Percentiles rank a stretch among this genome's conserved stretches.
These are phyloP conservation scores for Alternaria arbusti DNA, from an alignment of 2,329 filamentous ascomycete species.

Conservation along the genomic window DNA sequence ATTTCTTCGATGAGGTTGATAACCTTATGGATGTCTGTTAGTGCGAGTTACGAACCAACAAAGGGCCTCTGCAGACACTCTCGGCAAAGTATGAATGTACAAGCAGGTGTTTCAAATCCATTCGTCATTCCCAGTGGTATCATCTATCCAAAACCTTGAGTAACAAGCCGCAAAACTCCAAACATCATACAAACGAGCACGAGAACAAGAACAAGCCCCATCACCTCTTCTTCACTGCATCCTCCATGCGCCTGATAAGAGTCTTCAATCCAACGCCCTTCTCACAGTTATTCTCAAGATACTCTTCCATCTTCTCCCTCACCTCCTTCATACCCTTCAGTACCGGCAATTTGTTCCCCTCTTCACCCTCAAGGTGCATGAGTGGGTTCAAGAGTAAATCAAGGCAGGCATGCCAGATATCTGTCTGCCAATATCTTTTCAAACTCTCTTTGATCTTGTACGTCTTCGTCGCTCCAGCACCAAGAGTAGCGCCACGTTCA, in stretches of 20 bases:
- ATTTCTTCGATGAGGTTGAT: too few species aligned
- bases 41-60: too few species aligned
- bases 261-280: slow-evolving; percentile 69
- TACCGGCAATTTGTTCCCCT: slow-evolving; percentile 73
- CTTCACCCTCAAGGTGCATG: slow-evolving; percentile 69
- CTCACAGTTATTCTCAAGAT: slow-evolving; percentile 82
- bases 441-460: slow-evolving; percentile 83
- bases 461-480: slow-evolving; percentile 65
- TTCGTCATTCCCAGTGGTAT: slow-evolving; percentile 1
- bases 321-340: slow-evolving; percentile 71
- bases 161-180: slow-evolving; percentile 12
- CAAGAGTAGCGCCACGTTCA: slow-evolving; percentile 59
- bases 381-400: slow-evolving; percentile 85
- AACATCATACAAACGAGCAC: background rate
- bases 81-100: background rate
- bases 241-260: slow-evolving; percentile 69
- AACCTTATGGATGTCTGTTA: too few species aligned
- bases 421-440: slow-evolving; percentile 96
- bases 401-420: slow-evolving; percentile 85
- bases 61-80: too few species aligned
- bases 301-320: slow-evolving; percentile 81
- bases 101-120: background rate
- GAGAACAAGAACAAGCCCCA: background rate
- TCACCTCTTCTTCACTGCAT: slow-evolving; percentile 62
- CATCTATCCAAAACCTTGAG: background rate